These are phyloP conservation scores for Mortierella sp. DNA, from an alignment of 371 early-diverging fungal genomes.

Conservation along the genomic window DNA sequence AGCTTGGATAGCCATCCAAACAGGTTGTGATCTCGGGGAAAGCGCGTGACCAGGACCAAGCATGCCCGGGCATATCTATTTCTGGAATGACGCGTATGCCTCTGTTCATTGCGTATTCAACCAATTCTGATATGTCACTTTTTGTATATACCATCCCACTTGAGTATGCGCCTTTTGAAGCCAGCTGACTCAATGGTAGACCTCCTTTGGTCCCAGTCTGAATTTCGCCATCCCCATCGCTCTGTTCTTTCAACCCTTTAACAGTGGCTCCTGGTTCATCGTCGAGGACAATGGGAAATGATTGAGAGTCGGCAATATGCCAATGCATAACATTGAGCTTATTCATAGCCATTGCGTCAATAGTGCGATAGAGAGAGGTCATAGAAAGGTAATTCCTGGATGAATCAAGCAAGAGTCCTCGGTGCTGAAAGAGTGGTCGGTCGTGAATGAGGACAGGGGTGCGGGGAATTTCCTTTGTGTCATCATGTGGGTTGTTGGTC, in stretches of 20 bases:
- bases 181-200: conserved; percentile 68
- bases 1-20: conserved; percentile 63
- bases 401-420: conserved; percentile 84
- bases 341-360: conserved; percentile 69
- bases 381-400: conserved; percentile 81
- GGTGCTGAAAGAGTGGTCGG: conserved; percentile 73
- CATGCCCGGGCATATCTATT: conserved; percentile 79
- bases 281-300: conserved; percentile 70
- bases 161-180: conserved; percentile 72
- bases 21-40: conserved; percentile 67
- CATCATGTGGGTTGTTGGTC: conserved; percentile 37
- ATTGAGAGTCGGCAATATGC: conserved; percentile 82
- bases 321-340: conserved; percentile 82
- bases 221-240: not conserved
- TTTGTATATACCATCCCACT: conserved; percentile 66
- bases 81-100: conserved; percentile 84
- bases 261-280: conserved; percentile 7
- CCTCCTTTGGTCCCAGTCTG: not conserved
- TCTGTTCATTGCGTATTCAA: conserved; percentile 72
- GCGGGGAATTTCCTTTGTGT: conserved; percentile 23
- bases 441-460: conserved; percentile 73
- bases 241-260: not conserved
- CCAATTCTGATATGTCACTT: conserved; percentile 68
- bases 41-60: conserved; percentile 59
- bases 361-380: conserved; percentile 66